Percentiles rank a stretch among this genome's conserved stretches.
Conservation (phyloP, 73 alveolate species). For the Tetrahymena thermophila region DNA sequence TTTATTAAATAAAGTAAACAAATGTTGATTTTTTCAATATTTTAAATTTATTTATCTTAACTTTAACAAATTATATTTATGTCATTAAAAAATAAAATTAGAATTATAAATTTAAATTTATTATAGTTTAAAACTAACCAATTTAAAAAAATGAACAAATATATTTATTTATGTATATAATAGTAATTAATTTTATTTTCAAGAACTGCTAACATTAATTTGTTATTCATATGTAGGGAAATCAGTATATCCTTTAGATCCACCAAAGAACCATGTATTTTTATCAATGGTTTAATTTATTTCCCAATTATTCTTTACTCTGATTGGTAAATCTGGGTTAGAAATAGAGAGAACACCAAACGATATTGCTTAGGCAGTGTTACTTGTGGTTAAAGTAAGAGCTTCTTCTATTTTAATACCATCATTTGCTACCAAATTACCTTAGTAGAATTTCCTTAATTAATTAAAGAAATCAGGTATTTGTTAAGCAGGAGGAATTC, state of each 20-base stretch:
- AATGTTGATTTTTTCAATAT: no score
- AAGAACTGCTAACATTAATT: neutral
- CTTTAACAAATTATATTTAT: no score
- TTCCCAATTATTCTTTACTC: conserved; percentile 12
- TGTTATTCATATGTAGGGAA: conserved; percentile 4
- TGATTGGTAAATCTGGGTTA: conserved; percentile 19
- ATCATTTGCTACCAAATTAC: conserved; percentile 12
- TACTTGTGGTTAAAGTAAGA: neutral
- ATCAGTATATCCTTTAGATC: conserved; percentile 18
- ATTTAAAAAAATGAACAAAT: no score
- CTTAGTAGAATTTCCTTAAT: conserved; percentile 13
- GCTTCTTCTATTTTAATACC: conserved; percentile 15
- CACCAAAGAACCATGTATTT: conserved; percentile 23
- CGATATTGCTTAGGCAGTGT: neutral
- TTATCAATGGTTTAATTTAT: conserved; percentile 17
- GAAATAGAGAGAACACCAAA: conserved; percentile 37
- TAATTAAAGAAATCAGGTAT: conserved; percentile 21
- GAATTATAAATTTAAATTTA: no score
- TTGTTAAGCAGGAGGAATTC: conserved; percentile 2
- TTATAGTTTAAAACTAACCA: no score
- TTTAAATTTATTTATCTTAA: no score
- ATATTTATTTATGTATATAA: no score
- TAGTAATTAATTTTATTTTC: neutral
- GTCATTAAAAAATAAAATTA: no score
- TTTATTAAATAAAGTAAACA: no score